Evolutionary conservation across 495 filamentous ascomycete species (phyloP), one percentile per base, ranked within the genome.

Genomic region (Pseudevernia furfuracea): DNA sequence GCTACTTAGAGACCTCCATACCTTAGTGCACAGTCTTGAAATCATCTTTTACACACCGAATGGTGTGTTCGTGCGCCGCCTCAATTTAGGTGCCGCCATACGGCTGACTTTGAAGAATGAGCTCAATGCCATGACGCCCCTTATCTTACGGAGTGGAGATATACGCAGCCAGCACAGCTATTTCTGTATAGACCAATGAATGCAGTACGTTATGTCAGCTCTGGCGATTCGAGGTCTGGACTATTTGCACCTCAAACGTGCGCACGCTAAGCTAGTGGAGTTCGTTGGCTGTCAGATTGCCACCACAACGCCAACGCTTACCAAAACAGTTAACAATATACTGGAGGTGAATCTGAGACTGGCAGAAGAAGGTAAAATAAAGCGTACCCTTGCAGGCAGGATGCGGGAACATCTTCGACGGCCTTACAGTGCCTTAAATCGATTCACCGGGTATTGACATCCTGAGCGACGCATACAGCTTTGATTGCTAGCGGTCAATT

Each of bases 211-310:
- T 8, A 32, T 53, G 4, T 17, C 28, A 17, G 28, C 49, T 53
- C 28, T 55, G 52, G 17, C 30, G 8, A 21, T 34, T 32, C 52
- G 17, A 21, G 21, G 30, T 55, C 52, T 55, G 19, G 15, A 55
- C 52, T n/a, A 3, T 55, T 55, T 55, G 52, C 12, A 32, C 52
- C 52, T 55, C 52, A 55, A 55, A 34, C 30, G 28, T 34, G 28
- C 52, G 52, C 52, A 55, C 52, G 52, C 52, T 34, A 55, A 55
- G 52, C 28, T 17, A 34, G n/a, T 55, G 52, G 30, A 55, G 52
- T n/a, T 23, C 52, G 30, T 34, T 55, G 52, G 52, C 52, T 55
- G 52, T 34, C 52, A 55, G 30, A 55, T 55, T 55, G 52, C 52
- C 52, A 55, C 52, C 52, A 55, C 52, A 55, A 55, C 52, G 28